Evolutionary conservation across 441 rosid species (phyloP), one percentile per base, ranked within the genome.

Genomic region (Populus hybrid): DNA sequence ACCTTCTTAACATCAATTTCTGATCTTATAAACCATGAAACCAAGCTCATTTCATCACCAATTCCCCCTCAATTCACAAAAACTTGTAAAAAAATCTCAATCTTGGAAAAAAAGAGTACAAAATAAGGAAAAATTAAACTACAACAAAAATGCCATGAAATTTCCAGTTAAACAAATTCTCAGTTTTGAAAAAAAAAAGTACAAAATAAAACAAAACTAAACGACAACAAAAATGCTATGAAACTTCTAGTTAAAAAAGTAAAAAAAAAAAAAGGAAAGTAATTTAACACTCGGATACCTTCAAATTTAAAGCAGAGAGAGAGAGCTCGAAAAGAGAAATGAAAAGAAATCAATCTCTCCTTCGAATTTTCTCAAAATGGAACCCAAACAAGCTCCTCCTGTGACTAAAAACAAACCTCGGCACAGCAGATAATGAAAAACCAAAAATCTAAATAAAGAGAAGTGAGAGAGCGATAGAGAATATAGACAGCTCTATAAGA

Each of bases 241-340:
- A 38, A 38, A 38, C 0, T 38, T 38, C 12, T 2, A 38, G 12
- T 38, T 38, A 38, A 38, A 38, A 38, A 50, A 50, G 1, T 38
- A n/a, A n/a, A n/a, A n/a, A n/a, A 24, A 34, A 72, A 0, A 28
- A 9, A 74, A 73, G 3, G 24, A 14, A 42, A 16, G 21, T 11
- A 28, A 8, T 2, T 7, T 50, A 16, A 50, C 4, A 35, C n/a
- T 38, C 14, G 38, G 30, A 65, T 65, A 16, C 36, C 57, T 32
- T 53, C 21, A 18, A 6, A 16, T 18, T 53, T 18, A 46, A 46
- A 70, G 18, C 64, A 36, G 38, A 72, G 11, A 53, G 26, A 71
- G 42, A 70, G 30, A 79, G 35, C 24, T 66, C 75, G 63, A 70
- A 70, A 21, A 70, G 70, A 70, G 78, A 67, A 10, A 67, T 38